phyloP scores from a whole-genome alignment of 2,329 filamentous ascomycete genomes.

The Ceratocystis diversiconidia region DNA sequence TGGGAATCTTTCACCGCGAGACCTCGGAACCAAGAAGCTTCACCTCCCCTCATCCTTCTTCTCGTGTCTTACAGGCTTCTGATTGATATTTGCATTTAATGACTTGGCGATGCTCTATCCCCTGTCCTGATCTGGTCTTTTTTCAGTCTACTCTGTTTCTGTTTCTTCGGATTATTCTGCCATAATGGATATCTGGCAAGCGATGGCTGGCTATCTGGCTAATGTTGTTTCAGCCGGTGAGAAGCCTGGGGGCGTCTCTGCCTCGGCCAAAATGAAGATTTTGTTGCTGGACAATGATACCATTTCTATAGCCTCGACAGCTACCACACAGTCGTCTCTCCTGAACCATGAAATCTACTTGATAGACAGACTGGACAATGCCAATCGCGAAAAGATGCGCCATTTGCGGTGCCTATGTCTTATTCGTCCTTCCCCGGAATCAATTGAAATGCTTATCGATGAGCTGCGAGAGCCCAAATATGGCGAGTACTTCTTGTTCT shows the following conservation, averaged over 20 bases:
- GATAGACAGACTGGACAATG: constrained; percentile 87
- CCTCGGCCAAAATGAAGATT: constrained; percentile 92
- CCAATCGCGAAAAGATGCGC: constrained; percentile 88
- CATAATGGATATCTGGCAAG: constrained; percentile 84
- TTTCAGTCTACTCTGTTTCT: not conserved
- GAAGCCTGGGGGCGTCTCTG: constrained; percentile 45
- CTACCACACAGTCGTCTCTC: constrained; percentile 86
- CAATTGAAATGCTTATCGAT: constrained; percentile 86
- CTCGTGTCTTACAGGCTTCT: not conserved
- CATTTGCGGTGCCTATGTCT: constrained; percentile 90
- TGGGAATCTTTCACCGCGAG: not conserved
- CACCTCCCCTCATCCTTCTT: not conserved
- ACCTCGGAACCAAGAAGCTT: not conserved
- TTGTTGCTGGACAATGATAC: constrained; percentile 87
- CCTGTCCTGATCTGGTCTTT: not conserved
- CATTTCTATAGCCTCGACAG: constrained; percentile 82
- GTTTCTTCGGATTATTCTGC: constrained; percentile 10
- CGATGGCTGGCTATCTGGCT: constrained; percentile 85
- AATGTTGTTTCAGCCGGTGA: constrained; percentile 57
- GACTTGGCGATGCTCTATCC: not conserved
- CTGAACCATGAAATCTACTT: constrained; percentile 96
- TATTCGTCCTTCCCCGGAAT: constrained; percentile 78
- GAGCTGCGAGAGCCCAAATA: constrained; percentile 94
- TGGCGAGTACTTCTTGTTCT: constrained; percentile 92
- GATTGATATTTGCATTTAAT: not conserved